These are phyloP conservation scores for Hemileccinum impolitum DNA, from an alignment of 768 basidiomycete species.

Conservation along the genomic window DNA sequence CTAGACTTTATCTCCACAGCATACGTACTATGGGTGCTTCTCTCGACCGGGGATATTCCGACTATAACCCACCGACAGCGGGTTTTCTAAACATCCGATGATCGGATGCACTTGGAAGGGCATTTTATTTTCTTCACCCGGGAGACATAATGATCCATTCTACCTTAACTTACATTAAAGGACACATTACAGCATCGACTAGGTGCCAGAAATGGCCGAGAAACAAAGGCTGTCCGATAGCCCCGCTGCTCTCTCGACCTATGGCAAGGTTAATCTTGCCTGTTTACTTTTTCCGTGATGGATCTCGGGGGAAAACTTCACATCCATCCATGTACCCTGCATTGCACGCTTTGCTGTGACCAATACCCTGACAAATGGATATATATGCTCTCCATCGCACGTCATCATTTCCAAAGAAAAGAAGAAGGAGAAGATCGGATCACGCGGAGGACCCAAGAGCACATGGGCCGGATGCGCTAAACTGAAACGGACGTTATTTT, in stretches of 20 bases:
- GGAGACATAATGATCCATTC: constrained; percentile 5
- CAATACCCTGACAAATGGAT: no score
- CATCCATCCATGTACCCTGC: neutral
- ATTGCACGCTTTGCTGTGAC: neutral
- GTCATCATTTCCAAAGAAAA: neutral
- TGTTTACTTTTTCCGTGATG: constrained; percentile 9
- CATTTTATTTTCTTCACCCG: constrained; percentile 13
- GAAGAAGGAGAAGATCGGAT: constrained; percentile 11
- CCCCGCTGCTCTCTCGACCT: constrained; percentile 12
- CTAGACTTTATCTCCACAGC: constrained; percentile 15
- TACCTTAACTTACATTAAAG: constrained; percentile 23
- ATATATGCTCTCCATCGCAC: neutral
- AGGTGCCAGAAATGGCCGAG: constrained; percentile 3
- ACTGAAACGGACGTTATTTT: constrained; percentile 1
- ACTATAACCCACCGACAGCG: constrained; percentile 8
- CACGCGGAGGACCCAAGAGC: neutral
- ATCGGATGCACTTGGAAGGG: constrained; percentile 15
- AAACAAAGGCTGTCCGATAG: constrained; percentile 13
- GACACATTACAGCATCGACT: constrained; percentile 18
- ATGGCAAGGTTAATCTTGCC: constrained; percentile 26
- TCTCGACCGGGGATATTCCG: constrained; percentile 9
- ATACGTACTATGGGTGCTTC: constrained; percentile 16
- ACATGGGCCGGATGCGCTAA: constrained; percentile 1
- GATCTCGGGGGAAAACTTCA: constrained; percentile 12
- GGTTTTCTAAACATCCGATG: constrained; percentile 15